Evolutionary conservation across 176 grass and related monocot genomes (phyloP), one percentile per base, ranked within the genome.

Genomic region (Phoenix dactylifera): DNA sequence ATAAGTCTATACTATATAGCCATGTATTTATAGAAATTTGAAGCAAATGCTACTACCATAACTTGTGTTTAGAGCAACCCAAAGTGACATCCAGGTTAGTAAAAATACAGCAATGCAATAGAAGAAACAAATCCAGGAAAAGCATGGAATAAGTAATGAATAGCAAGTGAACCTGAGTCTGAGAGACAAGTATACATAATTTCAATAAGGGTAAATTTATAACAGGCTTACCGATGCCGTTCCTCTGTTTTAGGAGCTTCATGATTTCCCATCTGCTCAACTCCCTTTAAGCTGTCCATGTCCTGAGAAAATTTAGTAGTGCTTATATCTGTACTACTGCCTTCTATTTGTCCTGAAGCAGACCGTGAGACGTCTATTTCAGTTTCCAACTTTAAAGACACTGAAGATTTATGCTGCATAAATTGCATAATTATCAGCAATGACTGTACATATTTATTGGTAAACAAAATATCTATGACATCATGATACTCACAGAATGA

Each of bases 351-450:
- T 65, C 67, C 67, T 26, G 35, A 59, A 66, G 62, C 62, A 63
- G 55, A 63, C 54, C 73, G 66, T 32, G 25, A 54, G 60, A 15
- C 20, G 50, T 79, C 64, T 71, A 63, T 65, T 60, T 70, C 72
- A 44, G 49, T 30, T 26, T 83, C 52, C 55, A 67, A 15, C 61
- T 65, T 59, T 39, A 71, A 70, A 23, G 83, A 67, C 15, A 54
- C 16, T 1, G 55, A 77, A 72, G 25, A 22, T 76, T 80, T 32
- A 52, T 54, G 57, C 74, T 87, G 80, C 26, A 74, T 68, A n/a
- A 52, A 59, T 54, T 50, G 23, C 63, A 49, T 60, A 72, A 1
- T 49, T 63, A 65, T 64, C 51, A 52, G 22, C 26, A 57, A 15
- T 64, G 22, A 62, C 63, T 26, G 18, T 61, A 69, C 25, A 59